phyloP scores from a whole-genome alignment of 176 grass and related monocot species.

The Sorghum bicolor region Sorghum_bicolor_NCBIv3 NC_012876.2:3323001-3323500 shows the following conservation, averaged over 20 bases:
- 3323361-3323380: conserved; percentile 71
- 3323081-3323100: conserved; percentile 55
- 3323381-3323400: conserved; percentile 80
- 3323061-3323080: conserved; percentile 34
- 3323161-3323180: conserved; percentile 70
- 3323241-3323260: conserved; percentile 30
- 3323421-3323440: conserved; percentile 79
- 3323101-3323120: conserved; percentile 42
- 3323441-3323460: conserved; percentile 91
- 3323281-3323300: conserved; percentile 90
- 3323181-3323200: conserved; percentile 26
- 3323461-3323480: conserved; percentile 85
- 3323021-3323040: conserved; percentile 6
- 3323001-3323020: conserved; percentile 12
- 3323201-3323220: conserved; percentile 40
- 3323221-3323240: conserved; percentile 52
- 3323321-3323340: conserved; percentile 75
- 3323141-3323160: conserved; percentile 71
- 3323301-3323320: conserved; percentile 96
- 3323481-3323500: conserved; percentile 76
- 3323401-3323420: conserved; percentile 94
- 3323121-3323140: conserved; percentile 60
- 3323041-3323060: background rate
- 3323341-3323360: conserved; percentile 79
- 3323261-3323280: conserved; percentile 68